Conservation (phyloP, 345 rosid species). For the Camelina neglecta region DNA sequence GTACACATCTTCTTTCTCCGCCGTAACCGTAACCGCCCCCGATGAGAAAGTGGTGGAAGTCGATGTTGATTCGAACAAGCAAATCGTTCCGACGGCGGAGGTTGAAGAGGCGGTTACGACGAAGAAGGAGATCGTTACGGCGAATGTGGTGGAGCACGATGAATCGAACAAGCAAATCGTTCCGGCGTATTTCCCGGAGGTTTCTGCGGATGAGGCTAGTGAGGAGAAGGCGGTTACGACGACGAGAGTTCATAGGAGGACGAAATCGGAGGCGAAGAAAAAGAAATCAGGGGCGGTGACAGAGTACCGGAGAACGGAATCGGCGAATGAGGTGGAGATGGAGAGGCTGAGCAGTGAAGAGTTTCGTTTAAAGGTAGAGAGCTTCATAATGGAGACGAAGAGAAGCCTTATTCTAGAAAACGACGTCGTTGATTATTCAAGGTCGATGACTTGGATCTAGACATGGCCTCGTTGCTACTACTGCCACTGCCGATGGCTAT, state of each 20-base stretch:
- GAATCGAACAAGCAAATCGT: conserved; percentile 8
- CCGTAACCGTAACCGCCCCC: conserved; percentile 11
- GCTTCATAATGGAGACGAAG: conserved; percentile 31
- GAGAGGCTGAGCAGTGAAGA: conserved; percentile 37
- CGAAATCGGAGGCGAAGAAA: conserved; percentile 30
- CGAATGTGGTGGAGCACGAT: neutral
- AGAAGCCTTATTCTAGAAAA: neutral
- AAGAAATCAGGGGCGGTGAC: neutral
- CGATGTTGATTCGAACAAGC: neutral
- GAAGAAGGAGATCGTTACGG: neutral
- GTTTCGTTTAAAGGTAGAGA: conserved; percentile 28
- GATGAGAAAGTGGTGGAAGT: neutral
- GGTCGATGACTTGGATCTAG: neutral
- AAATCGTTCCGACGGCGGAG: conserved; percentile 13
- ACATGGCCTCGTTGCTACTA: neutral
- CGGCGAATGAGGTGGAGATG: conserved; percentile 8
- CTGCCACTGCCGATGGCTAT: neutral
- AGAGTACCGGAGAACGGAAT: conserved; percentile 31
- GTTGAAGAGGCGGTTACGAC: conserved; percentile 1
- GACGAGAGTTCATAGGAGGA: neutral
- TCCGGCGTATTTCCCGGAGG: conserved; percentile 5
- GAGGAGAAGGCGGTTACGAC: conserved; percentile 6
- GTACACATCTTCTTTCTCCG: conserved; percentile 24
- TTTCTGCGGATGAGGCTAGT: neutral
- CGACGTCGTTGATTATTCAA: conserved; percentile 6